Base-by-base conservation (phyloP, 2,329 filamentous ascomycete genomes). In the Endocalyx cinctus region DNA sequence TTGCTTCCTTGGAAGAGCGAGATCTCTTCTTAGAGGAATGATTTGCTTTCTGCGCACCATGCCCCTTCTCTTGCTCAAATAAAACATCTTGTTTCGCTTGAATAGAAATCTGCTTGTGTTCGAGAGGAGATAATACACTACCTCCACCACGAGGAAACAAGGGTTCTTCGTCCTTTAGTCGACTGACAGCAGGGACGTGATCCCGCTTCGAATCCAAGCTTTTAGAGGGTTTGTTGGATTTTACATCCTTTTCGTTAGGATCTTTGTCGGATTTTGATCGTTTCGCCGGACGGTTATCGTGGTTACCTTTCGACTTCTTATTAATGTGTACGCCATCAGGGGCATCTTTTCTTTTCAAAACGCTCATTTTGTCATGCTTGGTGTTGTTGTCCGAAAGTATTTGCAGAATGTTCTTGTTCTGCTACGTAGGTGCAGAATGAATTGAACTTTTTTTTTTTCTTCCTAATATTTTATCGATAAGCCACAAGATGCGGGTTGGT, bases 41-140 rank as follows among this genome's bases (percentile, higher is more conserved):
- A 10, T 59, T 58, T 26, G 50, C 43, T 34, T 66, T 67, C 41
- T 73, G 69, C 17, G 62, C 55, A 27, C 64, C 62, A 36, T 72
- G 70, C 31, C 67, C 64, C 29, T 76, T 77, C 47, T 82, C 74
- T 50, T 94, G 82, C 62, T 97, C 92, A 56, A 90, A 92, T 25
- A 94, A 68, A 25, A 89, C 92, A 68, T 98, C 92, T 50, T 84
- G 82, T 55, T 85, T 92, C 28, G 92, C 92, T 62, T 97, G 84
- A 38, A 94, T 82, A 52, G 92, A 84, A 43, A 98, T 97, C 62
- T 97, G 87, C 66, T 95, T 96, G 57, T 94, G 85, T 60, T 98
- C 92, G 32, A 98, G 69, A 14, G 92, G 89, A 2, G 92, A 96
- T 56, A 98, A 67, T 33, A 95, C 73, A 55, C 87, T 94, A 33